These are phyloP conservation scores for Macadamia integrifolia DNA, from an alignment of 164 flowering plant species.

Conservation along the genomic window DNA sequence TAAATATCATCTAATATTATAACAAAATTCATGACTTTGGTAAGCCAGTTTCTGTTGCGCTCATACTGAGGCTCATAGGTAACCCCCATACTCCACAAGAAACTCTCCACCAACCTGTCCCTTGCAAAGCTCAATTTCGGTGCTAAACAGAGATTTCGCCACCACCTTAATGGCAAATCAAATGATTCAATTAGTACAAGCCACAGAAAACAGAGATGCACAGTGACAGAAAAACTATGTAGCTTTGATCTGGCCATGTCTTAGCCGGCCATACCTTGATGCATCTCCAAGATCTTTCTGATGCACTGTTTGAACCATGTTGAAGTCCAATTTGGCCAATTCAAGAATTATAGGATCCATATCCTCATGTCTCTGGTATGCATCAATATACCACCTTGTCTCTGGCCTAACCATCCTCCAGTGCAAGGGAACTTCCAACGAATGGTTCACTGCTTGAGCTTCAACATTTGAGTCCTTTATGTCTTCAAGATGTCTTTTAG, in stretches of 20 bases:
- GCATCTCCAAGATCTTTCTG: slow-evolving; percentile 26
- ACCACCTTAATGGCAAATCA: slow-evolving; percentile 32
- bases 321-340: slow-evolving; percentile 41
- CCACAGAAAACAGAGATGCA: not conserved
- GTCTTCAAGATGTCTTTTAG: slow-evolving; percentile 12
- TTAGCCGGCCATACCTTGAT: slow-evolving; percentile 20
- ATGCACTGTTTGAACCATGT: slow-evolving; percentile 32
- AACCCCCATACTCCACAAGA: slow-evolving; percentile 32
- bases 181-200: not conserved
- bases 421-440: slow-evolving; percentile 30
- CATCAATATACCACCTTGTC: slow-evolving; percentile 25
- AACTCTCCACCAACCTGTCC: slow-evolving; percentile 40
- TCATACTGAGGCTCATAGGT: slow-evolving; percentile 18
- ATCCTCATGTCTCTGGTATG: slow-evolving; percentile 6
- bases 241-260: too few relatives aligned
- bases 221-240: too few relatives aligned
- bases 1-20: slow-evolving; percentile 37
- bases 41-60: slow-evolving; percentile 21
- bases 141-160: slow-evolving; percentile 26
- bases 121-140: not conserved
- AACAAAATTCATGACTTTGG: slow-evolving; percentile 28
- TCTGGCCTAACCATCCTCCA: slow-evolving; percentile 33
- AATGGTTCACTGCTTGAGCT: slow-evolving; percentile 14
- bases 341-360: slow-evolving; percentile 18
- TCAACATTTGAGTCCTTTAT: slow-evolving; percentile 10